Percentiles rank a stretch among this genome's conserved stretches.
Conservation (phyloP, 2,329 filamentous ascomycete genomes). For the Daldinia sp. region DNA sequence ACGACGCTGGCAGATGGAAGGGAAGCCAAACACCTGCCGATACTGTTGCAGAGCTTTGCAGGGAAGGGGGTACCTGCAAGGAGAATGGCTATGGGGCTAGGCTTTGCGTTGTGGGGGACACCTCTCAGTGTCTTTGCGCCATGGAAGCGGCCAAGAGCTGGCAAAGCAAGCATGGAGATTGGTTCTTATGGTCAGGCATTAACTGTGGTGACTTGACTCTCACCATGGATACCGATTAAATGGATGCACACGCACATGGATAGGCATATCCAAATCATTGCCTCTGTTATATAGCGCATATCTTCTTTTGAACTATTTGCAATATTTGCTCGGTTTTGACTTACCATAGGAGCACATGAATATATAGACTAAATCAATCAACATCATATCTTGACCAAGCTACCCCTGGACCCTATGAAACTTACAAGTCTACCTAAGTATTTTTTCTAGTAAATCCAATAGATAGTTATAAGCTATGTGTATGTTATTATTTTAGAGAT, state of each 20-base stretch:
- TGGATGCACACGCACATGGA: neutral
- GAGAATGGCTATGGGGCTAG: neutral
- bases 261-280: neutral
- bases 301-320: too few relatives aligned
- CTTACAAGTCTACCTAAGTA: too few relatives aligned
- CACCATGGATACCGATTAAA: neutral
- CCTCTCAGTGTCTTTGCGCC: neutral
- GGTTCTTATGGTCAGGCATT: neutral
- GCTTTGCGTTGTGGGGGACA: neutral
- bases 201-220: constrained; percentile 3
- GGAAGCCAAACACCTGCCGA: neutral
- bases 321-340: too few relatives aligned
- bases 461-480: too few relatives aligned
- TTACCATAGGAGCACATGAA: too few relatives aligned
- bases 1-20: constrained; percentile 4
- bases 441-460: too few relatives aligned
- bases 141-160: neutral
- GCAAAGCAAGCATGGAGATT: constrained; percentile 14
- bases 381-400: too few relatives aligned
- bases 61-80: neutral
- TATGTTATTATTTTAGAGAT: too few relatives aligned
- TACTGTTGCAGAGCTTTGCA: neutral
- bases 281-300: too few relatives aligned
- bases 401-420: too few relatives aligned
- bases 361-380: too few relatives aligned